Evolutionary conservation across 352 stramenopile species (phyloP), one percentile per base, ranked within the genome.

Genomic region (Phytopythium kandeliae): DNA sequence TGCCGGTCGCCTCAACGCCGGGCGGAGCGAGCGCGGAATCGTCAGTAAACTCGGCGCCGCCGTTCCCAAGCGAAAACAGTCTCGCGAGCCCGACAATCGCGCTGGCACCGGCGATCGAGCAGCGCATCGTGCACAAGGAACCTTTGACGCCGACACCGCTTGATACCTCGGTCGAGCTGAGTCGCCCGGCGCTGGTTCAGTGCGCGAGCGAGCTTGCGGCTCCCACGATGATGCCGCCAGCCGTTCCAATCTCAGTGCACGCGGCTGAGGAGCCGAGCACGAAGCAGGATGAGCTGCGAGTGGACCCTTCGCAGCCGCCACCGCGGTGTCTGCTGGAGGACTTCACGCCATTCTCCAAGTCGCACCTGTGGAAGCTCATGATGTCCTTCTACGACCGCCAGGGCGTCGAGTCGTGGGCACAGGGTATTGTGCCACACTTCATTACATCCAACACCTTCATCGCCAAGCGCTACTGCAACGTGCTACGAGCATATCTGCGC

Each of bases 381-480:
- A 97, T 96, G 85, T 96, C 85, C 13, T 97, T 97, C 58, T 96
- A 95, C 68, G 79, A 91, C 44, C 74, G 74, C 40, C 76, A 91
- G 46, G 84, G 86, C 41, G 72, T 89, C 48, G 76, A 93, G 57
- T 94, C 80, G 12, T 97, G 91, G 91, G 78, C 81, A 12, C 74
- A 97, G 51, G 92, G 90, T 43, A 97, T 98, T 44, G 93, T 98
- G 37, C 93, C 93, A 25, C 92, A 98, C 71, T 98, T 98, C 56
- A 97, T 98, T 63, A 97, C 92, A 26, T 98, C 86, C 60, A 98
- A 98, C 59, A 85, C 82, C 11, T 97, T 98, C 68, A 97, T 98
- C 53, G 92, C 86, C 35, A 89, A 91, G 52, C 74, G 78, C 25
- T 98, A 97, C 63, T 85, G 78, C 48, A 78, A 80, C 40, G 64